Evolutionary conservation across 2,329 filamentous ascomycete genomes (phyloP).

Genomic region (Mycosphaerella sp.): DNA sequence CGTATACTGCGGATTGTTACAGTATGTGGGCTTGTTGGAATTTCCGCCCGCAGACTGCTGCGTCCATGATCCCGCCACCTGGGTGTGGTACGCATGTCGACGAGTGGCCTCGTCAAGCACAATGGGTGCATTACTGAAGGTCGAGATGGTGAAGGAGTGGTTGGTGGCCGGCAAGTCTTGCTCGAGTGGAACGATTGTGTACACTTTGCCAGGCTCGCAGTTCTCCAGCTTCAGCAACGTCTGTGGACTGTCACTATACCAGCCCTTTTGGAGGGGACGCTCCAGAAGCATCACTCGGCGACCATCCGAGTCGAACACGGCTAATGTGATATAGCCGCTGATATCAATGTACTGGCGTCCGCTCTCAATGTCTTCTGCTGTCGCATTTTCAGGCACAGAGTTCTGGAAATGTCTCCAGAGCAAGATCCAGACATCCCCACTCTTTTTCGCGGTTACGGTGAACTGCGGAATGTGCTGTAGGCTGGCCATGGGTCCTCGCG

Average conservation of each 20-base stretch:
- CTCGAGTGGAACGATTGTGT: conserved; percentile 67
- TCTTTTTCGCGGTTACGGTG: conserved; percentile 45
- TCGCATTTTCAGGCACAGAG: conserved; percentile 22
- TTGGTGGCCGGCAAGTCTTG: conserved; percentile 65
- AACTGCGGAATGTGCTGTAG: conserved; percentile 61
- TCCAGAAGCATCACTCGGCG: conserved; percentile 68
- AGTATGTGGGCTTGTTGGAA: conserved; percentile 66
- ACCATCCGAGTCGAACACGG: conserved; percentile 67
- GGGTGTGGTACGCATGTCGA: conserved; percentile 53
- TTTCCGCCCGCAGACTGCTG: conserved; percentile 77
- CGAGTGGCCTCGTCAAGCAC: conserved; percentile 56
- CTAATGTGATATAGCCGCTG: conserved; percentile 79
- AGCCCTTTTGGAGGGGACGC: conserved; percentile 63
- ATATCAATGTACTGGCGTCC: conserved; percentile 37
- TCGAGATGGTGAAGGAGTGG: conserved; percentile 82
- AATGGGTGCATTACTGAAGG: conserved; percentile 64
- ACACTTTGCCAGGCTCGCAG: conserved; percentile 45
- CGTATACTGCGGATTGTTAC: conserved; percentile 81
- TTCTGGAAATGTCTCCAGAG: conserved; percentile 71
- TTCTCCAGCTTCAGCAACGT: conserved; percentile 73
- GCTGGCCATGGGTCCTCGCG: conserved; percentile 63
- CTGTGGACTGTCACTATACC: conserved; percentile 92
- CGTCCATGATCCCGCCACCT: conserved; percentile 64
- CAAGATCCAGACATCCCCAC: conserved; percentile 71
- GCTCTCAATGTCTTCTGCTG: conserved; percentile 35